Evolutionary conservation across 2,329 filamentous ascomycete genomes (phyloP), one percentile per base, ranked within the genome.

Genomic region (Rosellinia necatrix): DNA sequence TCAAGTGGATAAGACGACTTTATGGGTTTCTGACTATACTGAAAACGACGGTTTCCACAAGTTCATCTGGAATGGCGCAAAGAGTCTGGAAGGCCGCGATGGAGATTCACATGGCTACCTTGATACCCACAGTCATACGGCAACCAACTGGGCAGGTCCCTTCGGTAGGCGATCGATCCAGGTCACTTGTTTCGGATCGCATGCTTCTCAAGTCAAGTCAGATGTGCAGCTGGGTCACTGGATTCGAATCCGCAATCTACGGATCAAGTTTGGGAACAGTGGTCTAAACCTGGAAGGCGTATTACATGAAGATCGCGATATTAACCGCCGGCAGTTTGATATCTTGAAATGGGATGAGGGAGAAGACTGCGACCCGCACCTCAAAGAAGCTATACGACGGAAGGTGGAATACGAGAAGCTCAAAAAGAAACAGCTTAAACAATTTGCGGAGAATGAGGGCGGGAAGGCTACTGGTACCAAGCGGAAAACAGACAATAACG

Each of bases 21-120:
- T 96, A 0, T 92, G 92, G 76, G 75, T 96, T 15, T 89, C 90
- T 0, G 92, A 97, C 71, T 96, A 92, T 70, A 96, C 91, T 0
- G 75, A 83, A 47, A 91, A 97, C 66, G 67, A 77, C 0, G 57
- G 66, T 1, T 85, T 97, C 55, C 87, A 80, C 61, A 72, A 85
- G 30, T 84, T 75, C 44, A 65, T 67, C 9, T 72, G 66, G 56
- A 67, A 69, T 21, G 65, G 59, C 17, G 62, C 70, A 1, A 69
- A 70, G 6, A 63, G 63, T 3, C 50, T 64, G 5, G 70, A 59
- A 3, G 68, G 70, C 4, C 73, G 72, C 35, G 79, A 84, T 42
- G 81, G 81, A 3, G 83, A 88, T 62, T 70, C 75, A 0, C 83
- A 75, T 58, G 80, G 78, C n/a, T 88, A 90, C 65, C 73, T 73